Evolutionary conservation across 495 filamentous ascomycete species (phyloP), one percentile per base, ranked within the genome.

Genomic region (Schizothecium vesticola): DNA sequence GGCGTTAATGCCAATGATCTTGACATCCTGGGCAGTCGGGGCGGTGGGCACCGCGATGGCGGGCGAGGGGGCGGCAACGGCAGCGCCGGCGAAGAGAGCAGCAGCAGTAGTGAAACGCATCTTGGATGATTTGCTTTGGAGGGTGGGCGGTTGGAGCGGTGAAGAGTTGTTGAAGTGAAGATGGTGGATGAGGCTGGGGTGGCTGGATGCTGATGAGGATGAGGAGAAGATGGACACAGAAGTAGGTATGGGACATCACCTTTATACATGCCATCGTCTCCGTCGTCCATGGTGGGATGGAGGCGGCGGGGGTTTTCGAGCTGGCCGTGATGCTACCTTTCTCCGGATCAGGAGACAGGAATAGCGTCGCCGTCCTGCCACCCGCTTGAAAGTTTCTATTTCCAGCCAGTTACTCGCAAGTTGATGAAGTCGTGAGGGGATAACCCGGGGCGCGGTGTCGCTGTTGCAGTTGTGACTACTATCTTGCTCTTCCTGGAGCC

Each of bases 1-100:
- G 70, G 73, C 75, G 57, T 60, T 72, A 63, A 77, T 69, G 51
- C 66, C 67, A 65, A 75, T 36, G 66, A 77, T 75, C 67, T 74
- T 74, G 67, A 76, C 68, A 24, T 74, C 63, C 19, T 23, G 10
- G 28, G 64, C 67, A 21, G 25, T 25, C 12, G 67, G 56, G 0
- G 36, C 33, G 33, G 68, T 10, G 59, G 66, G 61, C 25, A 65
- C 64, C n/a, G 63, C 43, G 22, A 68, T 57, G 3, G 31, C 19
- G 31, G 66, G 24, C 21, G 63, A 63, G 13, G 72, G 70, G 19
- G 68, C 67, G 63, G 67, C 64, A 62, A 59, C 72, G 23, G 64
- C 70, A 25, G 63, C 67, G 29, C 70, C 64, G 21, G 64, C 58
- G 56, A 74, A 61, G 63, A 72, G 67, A 26, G 72, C 58, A 25